A percentile compares a stretch with the other conserved stretches of the same genome.
phyloP scores from a whole-genome alignment of 371 early-diverging fungal genomes.

The Syncephalastrum sp. region DNA sequence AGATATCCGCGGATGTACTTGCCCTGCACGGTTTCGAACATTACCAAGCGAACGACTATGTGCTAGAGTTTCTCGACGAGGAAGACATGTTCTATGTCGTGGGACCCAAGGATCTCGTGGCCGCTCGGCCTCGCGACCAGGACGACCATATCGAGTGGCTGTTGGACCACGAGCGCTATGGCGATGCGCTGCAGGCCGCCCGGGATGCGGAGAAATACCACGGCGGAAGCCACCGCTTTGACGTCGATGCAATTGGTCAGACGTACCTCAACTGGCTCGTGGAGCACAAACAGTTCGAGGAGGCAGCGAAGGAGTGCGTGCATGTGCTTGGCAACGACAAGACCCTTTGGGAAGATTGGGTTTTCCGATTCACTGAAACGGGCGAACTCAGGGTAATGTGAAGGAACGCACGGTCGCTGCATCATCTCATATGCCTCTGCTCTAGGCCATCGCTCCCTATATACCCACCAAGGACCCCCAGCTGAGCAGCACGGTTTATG shows the following conservation, averaged over 20 bases:
- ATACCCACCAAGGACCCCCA: conserved; percentile 82
- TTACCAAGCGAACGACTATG: conserved; percentile 91
- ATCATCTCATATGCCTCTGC: too few species aligned
- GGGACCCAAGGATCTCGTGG: conserved; percentile 90
- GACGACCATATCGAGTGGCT: conserved; percentile 95
- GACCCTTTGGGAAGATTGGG: conserved; percentile 89
- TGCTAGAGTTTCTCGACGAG: conserved; percentile 58
- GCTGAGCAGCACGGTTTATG: conserved; percentile 81
- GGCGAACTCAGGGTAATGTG: conserved; percentile 62
- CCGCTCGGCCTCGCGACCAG: conserved; percentile 82
- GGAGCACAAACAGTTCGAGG: conserved; percentile 62
- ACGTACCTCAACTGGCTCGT: conserved; percentile 77
- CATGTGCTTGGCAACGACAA: conserved; percentile 70
- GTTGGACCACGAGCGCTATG: conserved; percentile 72
- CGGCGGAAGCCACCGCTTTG: conserved; percentile 54
- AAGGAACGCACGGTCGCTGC: too few species aligned
- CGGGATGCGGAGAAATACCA: conserved; percentile 42
- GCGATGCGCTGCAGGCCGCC: conserved; percentile 72
- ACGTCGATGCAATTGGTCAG: conserved; percentile 78
- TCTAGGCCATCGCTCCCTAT: conserved; percentile 65
- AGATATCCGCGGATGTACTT: conserved; percentile 84
- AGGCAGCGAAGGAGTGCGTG: conserved; percentile 72
- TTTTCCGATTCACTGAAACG: conserved; percentile 78
- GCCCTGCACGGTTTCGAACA: conserved; percentile 79
- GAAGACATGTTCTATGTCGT: conserved; percentile 81